Evolutionary conservation across 257 asterid genomes (phyloP).

Genomic region (Striga asiatica): DNA sequence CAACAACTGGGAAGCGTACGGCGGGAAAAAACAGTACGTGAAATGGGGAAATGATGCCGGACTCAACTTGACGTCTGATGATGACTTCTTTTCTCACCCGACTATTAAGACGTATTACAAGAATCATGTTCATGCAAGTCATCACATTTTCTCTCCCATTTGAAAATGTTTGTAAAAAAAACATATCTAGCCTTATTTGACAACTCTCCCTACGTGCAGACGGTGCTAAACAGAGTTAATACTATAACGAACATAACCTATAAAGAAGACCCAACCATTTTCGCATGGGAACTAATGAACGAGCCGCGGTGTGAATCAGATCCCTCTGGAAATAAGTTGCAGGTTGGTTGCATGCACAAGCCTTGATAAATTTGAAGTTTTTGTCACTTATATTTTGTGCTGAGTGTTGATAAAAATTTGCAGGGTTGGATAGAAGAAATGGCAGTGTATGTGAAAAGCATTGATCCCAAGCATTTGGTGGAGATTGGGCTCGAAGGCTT

Average conservation of each 20-base stretch:
- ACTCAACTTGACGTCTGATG: background rate
- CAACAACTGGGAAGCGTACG: slow-evolving; percentile 93
- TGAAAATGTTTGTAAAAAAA: background rate
- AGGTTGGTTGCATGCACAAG: too few relatives aligned
- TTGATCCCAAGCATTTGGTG: background rate
- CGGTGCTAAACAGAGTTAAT: background rate
- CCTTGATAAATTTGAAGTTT: too few relatives aligned
- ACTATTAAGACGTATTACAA: background rate
- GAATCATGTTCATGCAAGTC: background rate
- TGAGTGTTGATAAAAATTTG: background rate
- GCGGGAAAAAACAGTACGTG: slow-evolving; percentile 47
- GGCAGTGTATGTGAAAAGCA: background rate
- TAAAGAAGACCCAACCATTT: background rate
- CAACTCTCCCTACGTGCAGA: background rate
- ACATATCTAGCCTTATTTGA: background rate
- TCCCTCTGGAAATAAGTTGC: background rate
- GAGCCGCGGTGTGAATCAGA: background rate
- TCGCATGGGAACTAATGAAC: background rate
- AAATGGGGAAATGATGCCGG: background rate
- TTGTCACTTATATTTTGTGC: background rate
- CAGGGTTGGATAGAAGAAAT: background rate
- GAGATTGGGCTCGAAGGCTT: background rate
- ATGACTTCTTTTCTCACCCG: background rate
- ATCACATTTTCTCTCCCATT: too few relatives aligned
- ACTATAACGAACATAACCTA: background rate